Evolutionary conservation across 2,329 filamentous ascomycete genomes (phyloP), one percentile per base, ranked within the genome.

Genomic region (Neocucurbitaria cava): DNA sequence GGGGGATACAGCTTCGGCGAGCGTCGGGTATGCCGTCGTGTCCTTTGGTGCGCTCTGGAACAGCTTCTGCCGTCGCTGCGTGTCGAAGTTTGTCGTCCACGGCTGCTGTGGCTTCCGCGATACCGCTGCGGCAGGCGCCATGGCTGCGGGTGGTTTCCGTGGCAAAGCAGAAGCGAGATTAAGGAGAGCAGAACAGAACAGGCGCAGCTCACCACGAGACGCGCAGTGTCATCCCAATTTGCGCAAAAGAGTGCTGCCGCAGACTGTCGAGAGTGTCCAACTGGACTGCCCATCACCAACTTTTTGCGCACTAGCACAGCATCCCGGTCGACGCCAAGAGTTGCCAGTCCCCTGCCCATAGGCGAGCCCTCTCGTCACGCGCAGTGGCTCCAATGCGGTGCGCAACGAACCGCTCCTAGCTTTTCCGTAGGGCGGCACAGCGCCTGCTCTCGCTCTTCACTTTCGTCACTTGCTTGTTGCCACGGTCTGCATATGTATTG

Each of bases 1-100:
- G 45, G 95, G 95, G 62, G 90, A 84, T 55, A 98, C 88, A n/a
- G 94, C 91, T 57, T 85, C 85, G 68, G 93, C 89, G 43, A 99
- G 86, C 20, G 90, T 85, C 13, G 95, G 95, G 72, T 96, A 98
- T 54, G 94, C 92, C 9, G 90, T 90, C 65, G 87, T 89, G 73
- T 98, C 93, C 70, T 86, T 89, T 0, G 95, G 94, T 17, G 95
- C 94, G 64, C 96, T 88, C 69, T 86, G 84, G 76, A 99, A 99
- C 20, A 99, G 89, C 47, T 90, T 85, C 71, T 99, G 91, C 69
- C 94, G 89, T 55, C 91, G 88, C 55, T 93, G 79, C 3, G 91
- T 96, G 75, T 97, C 85, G 79, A 91, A 98, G 67, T 92, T 85
- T 75, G 91, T 88, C 63, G 91, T 86, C 94, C 94, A 97, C 73